Evolutionary conservation across 805 yeast genomes (phyloP), one percentile per base, ranked within the genome.

Genomic region (Lachancea cidri): DNA sequence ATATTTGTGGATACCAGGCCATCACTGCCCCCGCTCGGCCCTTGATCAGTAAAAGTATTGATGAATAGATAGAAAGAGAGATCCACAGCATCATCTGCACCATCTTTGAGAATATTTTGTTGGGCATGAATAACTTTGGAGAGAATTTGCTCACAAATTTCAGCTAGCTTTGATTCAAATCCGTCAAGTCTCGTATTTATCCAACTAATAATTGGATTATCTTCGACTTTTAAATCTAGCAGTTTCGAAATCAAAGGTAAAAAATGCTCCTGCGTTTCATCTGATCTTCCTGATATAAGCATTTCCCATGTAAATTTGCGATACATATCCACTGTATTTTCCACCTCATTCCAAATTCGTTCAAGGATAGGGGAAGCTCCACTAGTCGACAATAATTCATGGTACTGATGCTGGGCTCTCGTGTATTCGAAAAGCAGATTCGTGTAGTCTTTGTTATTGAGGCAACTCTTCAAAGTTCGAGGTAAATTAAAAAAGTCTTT

Each of bases 131-230:
- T 47, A 17, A 74, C 64, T 45, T 71, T 67, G 13, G 57, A 60
- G 27, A 66, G 55, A 44, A 70, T 66, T 37, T 70, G 71, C 15
- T 60, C 61, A 19, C 73, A 72, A 3, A 66, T 66, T 16, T 71
- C 68, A 17, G 64, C 62, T 22, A 77, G 60, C 38, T 64, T 61
- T 2, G 53, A 47, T 5, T 62, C 57, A 44, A 77, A 67, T 15
- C 56, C 57, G 17, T 65, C 63, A 35, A 71, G 68, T 51, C 74
- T 81, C 15, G 73, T 61, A 32, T 71, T 65, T 20, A 83, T 70
- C 79, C 87, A 83, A 39, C 73, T 77, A 17, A 70, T 56, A 4
- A 83, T 74, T 4, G 91, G 91, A 54, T 78, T 81, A 42, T 76
- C 80, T 35, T 67, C 72, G 2, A 74, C 71, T n/a, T 80, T 83